Percentiles rank a stretch among this genome's conserved stretches.
phyloP scores from a whole-genome alignment of 306 rosid species.

The Hippophae gyantsensis region DNA sequence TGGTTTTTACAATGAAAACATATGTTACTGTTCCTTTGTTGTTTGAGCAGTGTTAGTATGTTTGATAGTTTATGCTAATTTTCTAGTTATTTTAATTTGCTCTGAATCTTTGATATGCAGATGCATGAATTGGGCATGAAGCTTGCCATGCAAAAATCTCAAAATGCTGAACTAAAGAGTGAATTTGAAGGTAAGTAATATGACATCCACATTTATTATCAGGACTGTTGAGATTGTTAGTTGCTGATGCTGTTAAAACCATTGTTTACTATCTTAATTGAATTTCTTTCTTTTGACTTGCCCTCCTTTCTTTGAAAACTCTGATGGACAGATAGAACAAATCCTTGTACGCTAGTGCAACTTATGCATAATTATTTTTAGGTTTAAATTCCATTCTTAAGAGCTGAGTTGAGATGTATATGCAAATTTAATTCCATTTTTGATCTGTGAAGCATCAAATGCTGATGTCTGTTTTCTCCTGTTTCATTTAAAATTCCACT shows the following conservation, averaged over 20 bases:
- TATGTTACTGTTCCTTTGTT: background rate
- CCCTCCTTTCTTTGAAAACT: no score
- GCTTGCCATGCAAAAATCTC: constrained; percentile 74
- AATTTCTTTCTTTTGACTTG: background rate
- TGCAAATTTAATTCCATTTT: no score
- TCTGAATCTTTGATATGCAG: constrained; percentile 26
- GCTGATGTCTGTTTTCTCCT: no score
- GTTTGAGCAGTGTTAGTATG: background rate
- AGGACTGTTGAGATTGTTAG: background rate
- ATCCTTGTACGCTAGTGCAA: no score
- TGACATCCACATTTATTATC: background rate
- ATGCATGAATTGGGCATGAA: constrained; percentile 80
- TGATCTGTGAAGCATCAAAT: no score
- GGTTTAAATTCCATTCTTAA: no score
- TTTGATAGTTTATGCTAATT: background rate
- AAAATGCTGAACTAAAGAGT: constrained; percentile 61
- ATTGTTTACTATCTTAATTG: background rate
- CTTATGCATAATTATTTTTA: no score
- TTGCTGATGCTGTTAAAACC: background rate
- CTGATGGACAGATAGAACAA: no score
- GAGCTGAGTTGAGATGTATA: no score
- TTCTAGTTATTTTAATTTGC: constrained; percentile 1
- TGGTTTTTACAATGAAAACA: background rate
- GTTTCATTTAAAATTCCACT: no score
- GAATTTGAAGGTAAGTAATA: constrained; percentile 71